Evolutionary conservation across 2,329 filamentous ascomycete species (phyloP).

Genomic region (Blastomyces silverae): DNA sequence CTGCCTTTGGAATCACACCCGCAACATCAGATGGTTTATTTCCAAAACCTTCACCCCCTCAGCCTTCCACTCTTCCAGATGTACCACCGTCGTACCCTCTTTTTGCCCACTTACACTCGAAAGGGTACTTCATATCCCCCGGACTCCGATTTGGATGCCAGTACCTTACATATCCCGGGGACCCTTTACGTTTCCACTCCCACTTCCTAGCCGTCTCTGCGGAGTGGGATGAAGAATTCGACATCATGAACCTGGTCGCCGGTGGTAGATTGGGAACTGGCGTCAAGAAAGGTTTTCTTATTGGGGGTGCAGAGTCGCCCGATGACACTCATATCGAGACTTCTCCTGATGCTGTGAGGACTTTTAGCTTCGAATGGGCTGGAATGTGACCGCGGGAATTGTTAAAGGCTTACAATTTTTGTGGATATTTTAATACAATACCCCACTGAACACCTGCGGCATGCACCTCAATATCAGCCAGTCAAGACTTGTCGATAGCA

Average conservation of each 20-base stretch:
- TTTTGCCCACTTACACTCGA: conserved; percentile 69
- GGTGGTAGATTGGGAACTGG: conserved; percentile 84
- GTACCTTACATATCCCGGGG: conserved; percentile 91
- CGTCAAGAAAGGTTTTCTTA: conserved; percentile 90
- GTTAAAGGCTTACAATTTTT: background rate
- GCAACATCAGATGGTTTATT: conserved; percentile 46
- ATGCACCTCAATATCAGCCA: background rate
- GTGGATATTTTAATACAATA: background rate
- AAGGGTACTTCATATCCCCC: conserved; percentile 81
- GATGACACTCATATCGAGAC: conserved; percentile 35
- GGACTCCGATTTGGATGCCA: conserved; percentile 90
- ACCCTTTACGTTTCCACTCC: conserved; percentile 88
- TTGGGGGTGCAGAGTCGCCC: conserved; percentile 59
- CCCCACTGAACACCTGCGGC: background rate
- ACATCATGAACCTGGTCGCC: conserved; percentile 75
- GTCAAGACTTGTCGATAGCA: background rate
- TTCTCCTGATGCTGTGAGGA: conserved; percentile 46
- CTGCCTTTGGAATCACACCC: conserved; percentile 42
- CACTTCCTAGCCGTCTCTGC: conserved; percentile 84
- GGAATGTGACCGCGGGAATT: conserved; percentile 59
- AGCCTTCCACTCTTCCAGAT: conserved; percentile 29
- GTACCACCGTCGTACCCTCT: conserved; percentile 59
- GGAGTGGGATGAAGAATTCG: conserved; percentile 81
- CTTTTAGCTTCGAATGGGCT: conserved; percentile 89
- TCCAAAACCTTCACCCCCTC: conserved; percentile 25